Evolutionary conservation across 805 yeast genomes (phyloP).

Genomic region (Saturnispora serradocipensis): DNA sequence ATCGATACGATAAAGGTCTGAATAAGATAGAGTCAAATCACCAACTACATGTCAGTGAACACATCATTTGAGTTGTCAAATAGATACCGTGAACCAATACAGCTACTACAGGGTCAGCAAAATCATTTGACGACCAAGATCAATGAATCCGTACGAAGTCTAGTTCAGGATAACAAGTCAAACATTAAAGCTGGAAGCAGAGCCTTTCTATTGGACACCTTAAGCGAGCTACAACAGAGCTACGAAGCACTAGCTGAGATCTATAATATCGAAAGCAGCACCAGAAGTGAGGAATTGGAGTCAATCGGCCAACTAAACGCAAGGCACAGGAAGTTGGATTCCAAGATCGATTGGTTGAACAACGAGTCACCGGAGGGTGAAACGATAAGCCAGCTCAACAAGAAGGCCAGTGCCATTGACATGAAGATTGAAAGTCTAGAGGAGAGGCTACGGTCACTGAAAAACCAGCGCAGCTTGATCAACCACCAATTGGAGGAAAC

Average conservation of each 20-base stretch:
- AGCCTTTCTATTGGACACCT: not conserved
- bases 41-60: not conserved
- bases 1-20: not conserved
- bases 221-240: slow-evolving; percentile 32
- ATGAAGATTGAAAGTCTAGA: slow-evolving; percentile 33
- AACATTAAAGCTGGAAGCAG: not conserved
- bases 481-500: slow-evolving; percentile 35
- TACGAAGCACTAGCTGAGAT: slow-evolving; percentile 38
- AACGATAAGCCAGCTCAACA: slow-evolving; percentile 30
- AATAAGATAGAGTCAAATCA: not conserved
- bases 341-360: slow-evolving; percentile 31
- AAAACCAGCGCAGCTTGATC: slow-evolving; percentile 28
- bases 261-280: slow-evolving; percentile 30
- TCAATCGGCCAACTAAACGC: slow-evolving; percentile 19
- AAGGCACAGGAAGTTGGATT: slow-evolving; percentile 33
- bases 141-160: not conserved
- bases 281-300: slow-evolving; percentile 7
- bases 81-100: not conserved
- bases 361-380: slow-evolving; percentile 34
- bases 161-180: not conserved
- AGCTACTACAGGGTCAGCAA: not conserved
- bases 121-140: not conserved
- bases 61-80: not conserved
- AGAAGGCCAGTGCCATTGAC: slow-evolving; percentile 28
- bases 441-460: slow-evolving; percentile 25